Evolutionary conservation across 2,329 filamentous ascomycete species (phyloP).

Genomic region (Coniochaeta pulveracea): DNA sequence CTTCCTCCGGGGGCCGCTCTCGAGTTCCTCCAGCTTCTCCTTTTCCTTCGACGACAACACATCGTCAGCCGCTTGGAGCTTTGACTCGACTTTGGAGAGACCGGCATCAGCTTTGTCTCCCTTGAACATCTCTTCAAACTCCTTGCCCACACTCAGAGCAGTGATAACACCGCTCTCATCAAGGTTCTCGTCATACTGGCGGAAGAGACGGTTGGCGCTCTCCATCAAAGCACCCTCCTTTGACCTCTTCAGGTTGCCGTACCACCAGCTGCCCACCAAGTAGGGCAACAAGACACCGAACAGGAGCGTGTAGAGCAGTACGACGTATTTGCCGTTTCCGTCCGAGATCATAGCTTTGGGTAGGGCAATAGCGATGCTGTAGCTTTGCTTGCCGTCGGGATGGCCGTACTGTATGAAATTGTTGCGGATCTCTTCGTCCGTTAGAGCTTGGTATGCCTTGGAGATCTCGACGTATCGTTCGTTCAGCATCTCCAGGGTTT

Average conservation of each 20-base stretch:
- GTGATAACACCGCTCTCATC: slow-evolving; percentile 69
- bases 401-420: slow-evolving; percentile 96
- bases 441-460: slow-evolving; percentile 96
- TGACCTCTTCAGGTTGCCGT: slow-evolving; percentile 84
- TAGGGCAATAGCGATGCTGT: slow-evolving; percentile 93
- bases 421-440: slow-evolving; percentile 92
- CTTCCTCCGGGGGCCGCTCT: slow-evolving; percentile 73
- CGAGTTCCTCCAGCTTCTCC: slow-evolving; percentile 65
- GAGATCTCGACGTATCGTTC: slow-evolving; percentile 86
- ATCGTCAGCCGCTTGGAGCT: slow-evolving; percentile 54
- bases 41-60: slow-evolving; percentile 62
- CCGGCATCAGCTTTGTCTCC: slow-evolving; percentile 72
- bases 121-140: slow-evolving; percentile 67
- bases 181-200: slow-evolving; percentile 78
- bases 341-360: slow-evolving; percentile 88
- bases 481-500: slow-evolving; percentile 77
- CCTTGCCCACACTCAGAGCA: slow-evolving; percentile 74
- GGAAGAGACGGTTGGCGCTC: slow-evolving; percentile 90
- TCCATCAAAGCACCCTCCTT: slow-evolving; percentile 90
- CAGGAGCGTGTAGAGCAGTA: slow-evolving; percentile 78
- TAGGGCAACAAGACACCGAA: slow-evolving; percentile 88
- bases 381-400: slow-evolving; percentile 95
- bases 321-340: slow-evolving; percentile 89
- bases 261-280: slow-evolving; percentile 96
- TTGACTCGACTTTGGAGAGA: slow-evolving; percentile 73